Base-by-base conservation (phyloP, 1,284 basidiomycete species). In the Trichosporon inkin region DNA sequence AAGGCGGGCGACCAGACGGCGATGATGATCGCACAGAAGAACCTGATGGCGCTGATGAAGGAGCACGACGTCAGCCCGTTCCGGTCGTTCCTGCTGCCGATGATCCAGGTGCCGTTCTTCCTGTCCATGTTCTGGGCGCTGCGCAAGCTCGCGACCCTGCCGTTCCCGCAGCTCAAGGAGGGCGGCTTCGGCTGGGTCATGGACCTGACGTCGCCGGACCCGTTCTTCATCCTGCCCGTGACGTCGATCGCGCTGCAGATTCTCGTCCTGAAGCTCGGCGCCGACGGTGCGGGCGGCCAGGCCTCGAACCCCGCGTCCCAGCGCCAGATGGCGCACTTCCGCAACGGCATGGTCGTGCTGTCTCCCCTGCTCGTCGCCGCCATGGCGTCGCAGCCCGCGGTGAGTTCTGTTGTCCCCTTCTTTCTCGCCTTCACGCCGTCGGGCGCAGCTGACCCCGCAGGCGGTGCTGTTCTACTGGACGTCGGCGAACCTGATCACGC, bases 71-170 rank as follows among this genome's bases (percentile, higher is more conserved):
- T 91, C 56, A 85, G 82, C 65, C 82, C 90, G 39, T 68, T 82
- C 51, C 81, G 82, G 39, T 81, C 86, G 63, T 68, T 89, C 22
- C 67, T 85, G 11, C 80, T 84, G 53, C 86, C 88, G 7, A 72
- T 91, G 57, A 68, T 87, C 3, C 92, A 96, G 74, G 78, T 92
- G 41, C 86, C 91, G 0, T 81, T 93, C 52, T 89, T 90, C 64
- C 79, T 97, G 53, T 86, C 87, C 28, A 82, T 92, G 80, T 99
- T 97, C 83, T 87, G 93, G 66, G 92, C 86, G 14, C 76, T 97
- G 52, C 85, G 86, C 73, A 80, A 80, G 38, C 83, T 98, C 79
- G 88, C 88, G 60, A 80, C 82, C 53, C 76, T 86, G 22, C 90
- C 89, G 0, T 72, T 95, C 32, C 81, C 83, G 47, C 88, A 89